Evolutionary conservation across 306 rosid genomes (phyloP).

Genomic region (Cucurbita maxima): DNA sequence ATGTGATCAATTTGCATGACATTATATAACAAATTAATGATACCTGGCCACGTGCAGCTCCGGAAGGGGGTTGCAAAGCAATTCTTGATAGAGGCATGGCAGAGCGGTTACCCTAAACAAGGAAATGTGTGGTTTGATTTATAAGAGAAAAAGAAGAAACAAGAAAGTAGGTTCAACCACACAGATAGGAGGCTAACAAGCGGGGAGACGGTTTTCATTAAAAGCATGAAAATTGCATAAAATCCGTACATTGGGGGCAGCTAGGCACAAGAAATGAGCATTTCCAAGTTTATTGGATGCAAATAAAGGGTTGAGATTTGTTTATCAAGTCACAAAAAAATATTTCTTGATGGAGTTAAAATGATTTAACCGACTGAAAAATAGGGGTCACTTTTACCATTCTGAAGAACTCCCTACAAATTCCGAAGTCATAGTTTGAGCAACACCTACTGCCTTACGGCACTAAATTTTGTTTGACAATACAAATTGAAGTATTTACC

Average conservation of each 20-base stretch:
- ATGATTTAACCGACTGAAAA: background rate
- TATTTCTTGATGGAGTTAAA: background rate
- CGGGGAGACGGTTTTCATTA: background rate
- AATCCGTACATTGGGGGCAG: background rate
- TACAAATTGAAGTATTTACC: slow-evolving; percentile 24
- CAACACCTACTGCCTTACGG: too few species aligned
- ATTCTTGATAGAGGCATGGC: slow-evolving; percentile 84
- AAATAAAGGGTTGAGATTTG: background rate
- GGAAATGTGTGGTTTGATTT: background rate
- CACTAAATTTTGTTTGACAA: background rate
- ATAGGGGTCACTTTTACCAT: background rate
- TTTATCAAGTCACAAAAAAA: background rate
- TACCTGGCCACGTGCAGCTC: slow-evolving; percentile 97
- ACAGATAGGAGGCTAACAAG: background rate
- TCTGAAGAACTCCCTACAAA: background rate
- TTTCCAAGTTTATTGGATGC: background rate
- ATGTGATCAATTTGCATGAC: background rate
- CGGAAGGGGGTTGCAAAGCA: slow-evolving; percentile 70
- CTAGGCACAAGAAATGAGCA: background rate
- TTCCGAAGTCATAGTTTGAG: background rate
- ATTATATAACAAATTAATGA: background rate
- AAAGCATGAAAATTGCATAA: background rate
- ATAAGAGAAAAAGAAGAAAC: background rate
- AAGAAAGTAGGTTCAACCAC: too few species aligned
- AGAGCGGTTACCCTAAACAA: slow-evolving; percentile 52